Evolutionary conservation across 805 yeast genomes (phyloP), one percentile per base, ranked within the genome.

Genomic region (Lachancea meyersii): DNA sequence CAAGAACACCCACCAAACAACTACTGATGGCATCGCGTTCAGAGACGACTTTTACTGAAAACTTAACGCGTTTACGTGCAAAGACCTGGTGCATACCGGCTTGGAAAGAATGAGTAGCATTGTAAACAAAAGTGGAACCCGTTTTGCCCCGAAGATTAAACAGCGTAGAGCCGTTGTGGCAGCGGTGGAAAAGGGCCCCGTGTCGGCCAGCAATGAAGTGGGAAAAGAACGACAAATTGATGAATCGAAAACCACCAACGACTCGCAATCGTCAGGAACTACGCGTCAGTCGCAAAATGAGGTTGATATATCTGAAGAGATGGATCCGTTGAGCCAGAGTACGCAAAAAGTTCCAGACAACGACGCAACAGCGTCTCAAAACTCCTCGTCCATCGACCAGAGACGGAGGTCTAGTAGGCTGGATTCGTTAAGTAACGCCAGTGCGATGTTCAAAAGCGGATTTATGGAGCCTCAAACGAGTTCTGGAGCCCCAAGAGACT

Each of bases 81-180:
- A 5, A 6, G 13, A 10, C 13, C 28, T 13, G 10, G 28, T 13
- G 6, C 6, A 16, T 4, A 10, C 8, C 6, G 3, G 19, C 11
- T 19, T 13, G 5, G 7, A 4, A 19, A 17, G 6, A 18, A 63
- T 63, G 68, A 63, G 68, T 57, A 63, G 67, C 48, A 57, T 60
- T 19, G 64, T 63, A 5, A 63, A 76, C 48, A 76, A 76, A 53
- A 70, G 78, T 38, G 75, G 79, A 20, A 73, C 82, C 10, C 76
- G 82, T 43, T 82, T 82, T 61, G 69, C 73, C n/a, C 88, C 88
- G 2, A 80, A 79, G 47, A 52, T 67, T 9, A 70, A 62, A 38
- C 69, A 68, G 45, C 69, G 73, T 51, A 64, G 75, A 40, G 57
- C 67, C 19, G 55, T 56, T 1, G 44, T 55, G 2, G 46, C 50